A percentile compares a stretch with the other conserved stretches of the same genome.
Evolutionary conservation across 441 rosid genomes (phyloP).

Genomic region (Pelargonium cotyledonis): DNA sequence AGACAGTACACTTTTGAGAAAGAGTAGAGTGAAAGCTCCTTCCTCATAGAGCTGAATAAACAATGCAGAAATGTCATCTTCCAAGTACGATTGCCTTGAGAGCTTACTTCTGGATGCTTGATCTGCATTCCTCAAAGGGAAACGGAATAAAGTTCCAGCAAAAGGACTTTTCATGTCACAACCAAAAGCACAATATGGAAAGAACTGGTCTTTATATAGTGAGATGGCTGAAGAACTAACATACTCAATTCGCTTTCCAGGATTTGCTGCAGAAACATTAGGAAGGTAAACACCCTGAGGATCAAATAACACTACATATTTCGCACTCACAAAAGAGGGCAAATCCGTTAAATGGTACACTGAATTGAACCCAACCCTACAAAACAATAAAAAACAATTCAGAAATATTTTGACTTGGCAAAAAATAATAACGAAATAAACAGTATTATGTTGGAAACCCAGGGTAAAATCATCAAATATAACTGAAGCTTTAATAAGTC

Average conservation of each 20-base stretch:
- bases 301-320: constrained; percentile 80
- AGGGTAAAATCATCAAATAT: not conserved
- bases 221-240: constrained; percentile 68
- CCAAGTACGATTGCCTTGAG: constrained; percentile 79
- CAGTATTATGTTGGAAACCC: not conserved
- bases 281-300: constrained; percentile 90
- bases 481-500: not conserved
- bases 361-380: constrained; percentile 94
- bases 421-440: not conserved
- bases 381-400: constrained; percentile 11
- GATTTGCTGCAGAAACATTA: constrained; percentile 79
- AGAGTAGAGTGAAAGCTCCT: constrained; percentile 71
- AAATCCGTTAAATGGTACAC: constrained; percentile 95
- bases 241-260: constrained; percentile 89
- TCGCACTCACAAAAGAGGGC: constrained; percentile 95
- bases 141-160: constrained; percentile 78
- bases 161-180: constrained; percentile 80
- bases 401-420: not conserved
- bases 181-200: constrained; percentile 80
- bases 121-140: constrained; percentile 73
- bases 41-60: constrained; percentile 75
- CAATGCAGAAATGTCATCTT: constrained; percentile 60
- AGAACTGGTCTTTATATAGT: constrained; percentile 68
- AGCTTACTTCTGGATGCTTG: constrained; percentile 82
- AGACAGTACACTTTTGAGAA: constrained; percentile 70